Conservation (phyloP, 2,329 filamentous ascomycete genomes). For the Aspergillus sp. region DNA sequence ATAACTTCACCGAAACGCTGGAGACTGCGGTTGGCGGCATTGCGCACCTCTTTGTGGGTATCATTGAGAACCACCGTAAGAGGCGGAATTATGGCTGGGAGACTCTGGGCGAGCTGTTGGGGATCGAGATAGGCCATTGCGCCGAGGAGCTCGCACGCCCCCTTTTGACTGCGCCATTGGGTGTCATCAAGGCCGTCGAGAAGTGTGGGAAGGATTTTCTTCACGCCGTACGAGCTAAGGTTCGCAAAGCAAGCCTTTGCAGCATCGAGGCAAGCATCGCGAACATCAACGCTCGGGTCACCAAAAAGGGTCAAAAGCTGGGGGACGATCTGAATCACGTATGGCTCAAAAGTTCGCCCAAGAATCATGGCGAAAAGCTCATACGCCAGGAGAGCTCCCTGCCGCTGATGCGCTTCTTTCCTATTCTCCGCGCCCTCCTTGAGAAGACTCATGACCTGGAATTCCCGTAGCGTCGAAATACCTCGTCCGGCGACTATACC, state of each 20-base stretch:
- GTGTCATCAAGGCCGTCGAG: conserved; percentile 86
- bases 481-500: conserved; percentile 85
- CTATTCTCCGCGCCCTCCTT: conserved; percentile 85
- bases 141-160: conserved; percentile 89
- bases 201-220: conserved; percentile 83
- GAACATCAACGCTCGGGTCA: conserved; percentile 77
- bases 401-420: conserved; percentile 79
- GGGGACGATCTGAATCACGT: conserved; percentile 90
- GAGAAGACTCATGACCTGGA: conserved; percentile 73
- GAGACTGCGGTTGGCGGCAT: conserved; percentile 86
- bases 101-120: conserved; percentile 79
- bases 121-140: conserved; percentile 98
- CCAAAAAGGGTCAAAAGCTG: conserved; percentile 84
- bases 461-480: conserved; percentile 70
- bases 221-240: conserved; percentile 90
- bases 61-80: conserved; percentile 90
- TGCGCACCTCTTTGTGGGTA: conserved; percentile 92
- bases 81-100: conserved; percentile 94
- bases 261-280: conserved; percentile 84
- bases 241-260: conserved; percentile 90
- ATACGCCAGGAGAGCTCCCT: conserved; percentile 80
- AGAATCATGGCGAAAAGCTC: conserved; percentile 82
- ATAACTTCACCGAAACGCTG: conserved; percentile 98
- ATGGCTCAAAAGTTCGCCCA: conserved; percentile 85
- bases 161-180: conserved; percentile 98